Percentiles rank a stretch among this genome's conserved stretches.
Evolutionary conservation across 192 early-diverging fungal species (phyloP).

Genomic region (Podila horticola): DNA sequence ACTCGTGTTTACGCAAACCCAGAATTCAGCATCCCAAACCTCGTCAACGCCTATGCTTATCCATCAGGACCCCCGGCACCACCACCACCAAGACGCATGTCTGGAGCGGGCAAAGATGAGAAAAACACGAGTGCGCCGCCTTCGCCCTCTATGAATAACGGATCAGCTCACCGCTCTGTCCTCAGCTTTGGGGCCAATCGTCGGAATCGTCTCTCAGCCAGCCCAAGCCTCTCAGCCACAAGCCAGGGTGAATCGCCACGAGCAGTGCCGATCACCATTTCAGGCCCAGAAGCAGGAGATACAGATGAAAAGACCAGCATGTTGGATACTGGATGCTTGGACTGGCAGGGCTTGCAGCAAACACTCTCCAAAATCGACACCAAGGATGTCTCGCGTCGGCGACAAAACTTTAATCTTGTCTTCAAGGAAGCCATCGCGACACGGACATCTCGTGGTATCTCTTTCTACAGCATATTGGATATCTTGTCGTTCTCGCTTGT

Average conservation of each 20-base stretch:
- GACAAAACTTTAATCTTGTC: conserved; percentile 33
- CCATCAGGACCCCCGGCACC: background rate
- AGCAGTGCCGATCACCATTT: conserved; percentile 35
- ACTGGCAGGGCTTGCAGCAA: conserved; percentile 29
- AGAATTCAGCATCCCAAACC: conserved; percentile 18
- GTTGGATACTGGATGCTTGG: conserved; percentile 8
- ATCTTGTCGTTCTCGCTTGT: conserved; percentile 43
- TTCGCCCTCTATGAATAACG: conserved; percentile 13
- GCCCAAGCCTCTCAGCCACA: conserved; percentile 19
- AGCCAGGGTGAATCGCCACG: conserved; percentile 32
- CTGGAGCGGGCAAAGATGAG: background rate
- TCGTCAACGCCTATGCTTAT: conserved; percentile 22
- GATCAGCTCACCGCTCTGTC: conserved; percentile 13
- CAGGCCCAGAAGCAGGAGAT: conserved; percentile 2
- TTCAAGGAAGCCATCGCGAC: conserved; percentile 42
- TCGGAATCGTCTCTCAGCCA: conserved; percentile 17
- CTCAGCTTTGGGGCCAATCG: conserved; percentile 4
- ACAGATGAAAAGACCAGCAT: background rate
- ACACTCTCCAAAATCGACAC: conserved; percentile 28
- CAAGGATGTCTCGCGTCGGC: conserved; percentile 15
- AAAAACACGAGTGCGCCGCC: background rate
- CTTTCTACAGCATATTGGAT: conserved; percentile 41
- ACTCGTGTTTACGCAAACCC: conserved; percentile 28
- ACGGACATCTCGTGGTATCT: conserved; percentile 23
- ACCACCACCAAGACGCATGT: background rate